Conservation (phyloP, 257 asterid genomes). For the Scutellaria baicalensis region DNA sequence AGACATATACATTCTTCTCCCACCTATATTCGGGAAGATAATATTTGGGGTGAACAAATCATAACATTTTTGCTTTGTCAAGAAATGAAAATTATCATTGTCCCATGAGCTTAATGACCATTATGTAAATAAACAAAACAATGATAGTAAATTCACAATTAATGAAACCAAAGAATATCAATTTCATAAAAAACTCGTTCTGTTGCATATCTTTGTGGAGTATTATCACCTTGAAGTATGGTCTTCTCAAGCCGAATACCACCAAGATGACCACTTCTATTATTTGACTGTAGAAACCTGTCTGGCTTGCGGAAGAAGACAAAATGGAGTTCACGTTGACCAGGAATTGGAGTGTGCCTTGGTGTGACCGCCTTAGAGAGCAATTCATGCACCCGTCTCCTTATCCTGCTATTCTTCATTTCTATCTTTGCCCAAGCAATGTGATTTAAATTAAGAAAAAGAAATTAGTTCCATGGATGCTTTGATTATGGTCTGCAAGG, state of each 20-base stretch:
- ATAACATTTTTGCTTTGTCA: too few relatives aligned
- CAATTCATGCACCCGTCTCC: conserved; percentile 79
- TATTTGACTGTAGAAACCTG: conserved; percentile 52
- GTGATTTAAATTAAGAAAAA: background rate
- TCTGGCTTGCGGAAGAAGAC: conserved; percentile 82
- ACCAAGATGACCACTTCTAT: conserved; percentile 45
- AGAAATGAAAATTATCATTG: too few relatives aligned
- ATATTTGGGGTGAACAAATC: background rate
- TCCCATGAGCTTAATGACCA: too few relatives aligned
- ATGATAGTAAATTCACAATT: background rate
- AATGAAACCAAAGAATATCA: background rate
- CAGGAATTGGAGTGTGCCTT: conserved; percentile 25
- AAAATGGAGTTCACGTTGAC: conserved; percentile 78
- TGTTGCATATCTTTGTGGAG: background rate
- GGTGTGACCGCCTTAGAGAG: conserved; percentile 64
- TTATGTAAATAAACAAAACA: background rate
- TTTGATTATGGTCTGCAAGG: background rate
- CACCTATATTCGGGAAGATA: background rate
- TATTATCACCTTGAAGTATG: conserved; percentile 46
- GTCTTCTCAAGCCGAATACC: conserved; percentile 79
- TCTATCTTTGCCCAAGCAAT: conserved; percentile 61
- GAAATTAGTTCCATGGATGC: conserved; percentile 5
- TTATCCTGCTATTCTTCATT: conserved; percentile 74
- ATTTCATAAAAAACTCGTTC: background rate
- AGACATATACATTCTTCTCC: background rate